Evolutionary conservation across 2,329 filamentous ascomycete species (phyloP), one percentile per base, ranked within the genome.

Genomic region (Sphaerulina populicola): DNA sequence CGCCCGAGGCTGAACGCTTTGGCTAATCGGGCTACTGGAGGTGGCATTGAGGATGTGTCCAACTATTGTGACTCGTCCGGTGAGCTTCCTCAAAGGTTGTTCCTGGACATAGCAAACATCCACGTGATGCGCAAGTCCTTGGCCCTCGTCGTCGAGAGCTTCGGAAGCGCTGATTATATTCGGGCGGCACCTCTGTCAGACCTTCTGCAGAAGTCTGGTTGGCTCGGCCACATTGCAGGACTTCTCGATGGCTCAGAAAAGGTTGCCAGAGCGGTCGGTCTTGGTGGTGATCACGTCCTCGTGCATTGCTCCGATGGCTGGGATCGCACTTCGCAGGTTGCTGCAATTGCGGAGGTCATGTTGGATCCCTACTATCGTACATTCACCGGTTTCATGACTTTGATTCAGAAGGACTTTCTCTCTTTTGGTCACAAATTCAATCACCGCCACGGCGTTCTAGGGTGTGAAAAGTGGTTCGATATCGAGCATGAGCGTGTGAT

Each of bases 221-320:
- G 93, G 93, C 72, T 97, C 43, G 88, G 87, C 63, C 91, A 98
- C 65, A 94, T 96, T 50, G 78, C 80, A 18, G 82, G 83, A 27
- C 81, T 98, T 41, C 73, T 98, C 12, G 86, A 93, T 55, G 93
- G 93, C 1, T 85, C 89, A 5, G 80, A 83, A 44, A 75, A 94
- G 51, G 94, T 97, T 60, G 85, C 90, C 29, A 79, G 86, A 30
- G 88, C 93, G 62, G 83, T 98, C 31, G 93, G 89, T 29, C 83
- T 97, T 52, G 86, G 88, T 58, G 91, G 96, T 64, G 95, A 90
- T 1, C 89, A 98, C 66, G 91, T 94, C 9, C 74, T 98, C 41
- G 95, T 98, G 44, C 93, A 98, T 69, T 98, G 93, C 70, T 97
- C 93, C 2, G 93, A 98, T 69, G 93, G 93, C 3, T 98, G 93